Percentiles rank a stretch among this genome's conserved stretches.
These are phyloP conservation scores for Draba incana DNA, from an alignment of 345 rosid genomes.

Conservation along the genomic window DNA sequence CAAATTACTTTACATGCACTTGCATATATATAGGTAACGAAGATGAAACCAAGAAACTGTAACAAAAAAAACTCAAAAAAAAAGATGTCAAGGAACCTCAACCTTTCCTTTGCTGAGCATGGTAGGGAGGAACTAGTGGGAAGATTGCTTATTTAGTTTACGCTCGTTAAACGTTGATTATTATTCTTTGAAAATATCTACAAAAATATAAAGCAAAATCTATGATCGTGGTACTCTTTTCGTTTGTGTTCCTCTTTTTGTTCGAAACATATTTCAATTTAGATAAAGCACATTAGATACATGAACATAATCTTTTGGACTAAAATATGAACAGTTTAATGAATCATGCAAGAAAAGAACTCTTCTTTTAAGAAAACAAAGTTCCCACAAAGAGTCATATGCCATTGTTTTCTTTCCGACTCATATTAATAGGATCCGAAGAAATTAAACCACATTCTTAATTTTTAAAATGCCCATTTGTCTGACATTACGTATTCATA, in stretches of 20 bases:
- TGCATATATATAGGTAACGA: neutral
- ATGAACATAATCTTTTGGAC: neutral
- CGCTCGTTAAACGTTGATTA: neutral
- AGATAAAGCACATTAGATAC: neutral
- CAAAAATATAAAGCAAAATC: neutral
- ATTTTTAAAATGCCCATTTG: conserved; percentile 32
- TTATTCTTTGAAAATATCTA: neutral
- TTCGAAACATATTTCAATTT: conserved; percentile 13
- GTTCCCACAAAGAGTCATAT: conserved; percentile 32
- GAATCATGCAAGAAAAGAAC: conserved; percentile 8
- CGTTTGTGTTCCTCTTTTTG: neutral
- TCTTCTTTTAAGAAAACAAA: neutral
- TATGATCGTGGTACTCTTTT: neutral
- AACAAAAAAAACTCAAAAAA: neutral
- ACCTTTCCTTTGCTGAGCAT: neutral
- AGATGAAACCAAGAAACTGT: no score
- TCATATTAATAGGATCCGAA: conserved; percentile 5
- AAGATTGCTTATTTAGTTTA: neutral
- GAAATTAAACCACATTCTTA: neutral
- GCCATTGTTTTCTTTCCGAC: neutral
- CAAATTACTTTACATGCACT: neutral
- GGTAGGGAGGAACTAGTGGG: neutral
- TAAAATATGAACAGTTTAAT: conserved; percentile 9
- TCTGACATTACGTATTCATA: conserved; percentile 5
- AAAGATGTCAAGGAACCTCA: neutral